Base-by-base conservation (phyloP, 2,329 filamentous ascomycete genomes). In the Chlorencoelia australis region DNA sequence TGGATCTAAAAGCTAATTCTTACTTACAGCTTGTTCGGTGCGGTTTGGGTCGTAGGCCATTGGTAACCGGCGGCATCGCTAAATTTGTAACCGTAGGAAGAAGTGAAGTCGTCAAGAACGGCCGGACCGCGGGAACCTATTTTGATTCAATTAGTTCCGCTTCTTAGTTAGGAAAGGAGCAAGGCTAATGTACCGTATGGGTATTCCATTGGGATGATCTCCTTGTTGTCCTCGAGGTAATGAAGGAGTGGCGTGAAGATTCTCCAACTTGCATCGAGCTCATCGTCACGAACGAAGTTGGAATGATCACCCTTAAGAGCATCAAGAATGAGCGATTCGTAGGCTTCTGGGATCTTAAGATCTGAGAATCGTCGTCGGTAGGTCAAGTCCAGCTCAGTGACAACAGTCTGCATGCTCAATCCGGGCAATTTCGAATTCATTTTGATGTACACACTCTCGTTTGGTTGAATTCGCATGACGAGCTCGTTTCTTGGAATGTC, bases 371-470 rank as follows among this genome's bases (percentile, higher is more conserved):
- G 83, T 63, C 91, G 81, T 59, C 93, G 79, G 72, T 98, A 98
- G 47, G 93, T 98, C 51, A 98, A 76, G 59, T 98, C 91, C 42
- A 98, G 82, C 69, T 98, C 91, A 42, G 91, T 98, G 52, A 95
- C 85, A 25, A 96, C 91, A 9, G 91, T 98, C 72, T 98, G 91
- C 88, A 96, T 98, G 70, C 87, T 96, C 55, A 98, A 71, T 54
- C 91, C 91, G 14, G 91, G 93, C 41, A 98, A 73, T 73, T 98
- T 98, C 19, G 89, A 96, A 80, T 98, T 98, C 91, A 98, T 98
- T 79, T 98, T 98, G 65, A 96, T 94, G 69, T 98, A 98, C 50
- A 98, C 88, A 59, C 85, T 94, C 73, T 98, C 91, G 68, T 98
- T 98, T 54, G 91, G 91, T 70, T 98, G 91, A 48, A 98, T 94